Evolutionary conservation across 176 grass and related monocot species (phyloP).

Genomic region (Paspalum vaginatum): DNA sequence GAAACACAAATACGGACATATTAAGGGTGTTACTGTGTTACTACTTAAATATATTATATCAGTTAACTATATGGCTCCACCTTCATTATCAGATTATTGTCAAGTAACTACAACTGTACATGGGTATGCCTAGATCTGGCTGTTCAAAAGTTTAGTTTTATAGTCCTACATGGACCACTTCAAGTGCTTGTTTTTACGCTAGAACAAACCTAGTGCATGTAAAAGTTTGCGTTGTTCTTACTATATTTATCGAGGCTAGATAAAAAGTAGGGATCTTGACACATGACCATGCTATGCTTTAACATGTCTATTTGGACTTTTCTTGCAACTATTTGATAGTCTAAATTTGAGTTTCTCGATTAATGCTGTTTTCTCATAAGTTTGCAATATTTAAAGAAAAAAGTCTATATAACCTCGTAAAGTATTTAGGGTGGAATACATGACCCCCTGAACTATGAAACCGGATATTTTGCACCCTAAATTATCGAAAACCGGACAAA

Average conservation of each 20-base stretch:
- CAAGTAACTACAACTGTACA: neutral
- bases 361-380: neutral
- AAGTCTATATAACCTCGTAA: too few relatives aligned
- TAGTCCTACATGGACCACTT: neutral
- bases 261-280: neutral
- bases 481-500: too few relatives aligned
- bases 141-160: neutral
- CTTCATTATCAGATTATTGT: neutral
- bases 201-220: neutral
- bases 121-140: constrained; percentile 12
- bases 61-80: neutral
- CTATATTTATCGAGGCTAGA: neutral
- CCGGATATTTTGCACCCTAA: too few relatives aligned
- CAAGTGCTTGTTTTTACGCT: neutral
- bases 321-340: neutral
- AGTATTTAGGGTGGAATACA: too few relatives aligned
- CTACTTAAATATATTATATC: neutral
- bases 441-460: too few relatives aligned
- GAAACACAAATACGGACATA: too few relatives aligned
- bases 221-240: neutral
- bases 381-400: too few relatives aligned
- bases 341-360: neutral
- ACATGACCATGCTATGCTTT: neutral
- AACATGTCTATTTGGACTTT: constrained; percentile 10
- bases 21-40: neutral